Base-by-base conservation (phyloP, 1,139 yeast genomes). In the Zygosaccharomyces sapae region DNA sequence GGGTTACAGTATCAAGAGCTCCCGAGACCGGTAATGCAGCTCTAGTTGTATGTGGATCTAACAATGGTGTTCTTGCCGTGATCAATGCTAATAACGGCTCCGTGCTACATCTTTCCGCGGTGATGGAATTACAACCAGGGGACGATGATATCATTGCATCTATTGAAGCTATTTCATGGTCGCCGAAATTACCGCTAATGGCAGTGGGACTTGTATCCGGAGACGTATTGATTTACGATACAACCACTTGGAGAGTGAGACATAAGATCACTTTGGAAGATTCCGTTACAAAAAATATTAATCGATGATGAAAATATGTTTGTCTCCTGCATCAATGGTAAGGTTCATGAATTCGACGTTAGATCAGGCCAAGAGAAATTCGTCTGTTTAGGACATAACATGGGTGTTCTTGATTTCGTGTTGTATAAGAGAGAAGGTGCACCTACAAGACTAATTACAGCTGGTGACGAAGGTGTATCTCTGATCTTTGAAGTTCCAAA, bases 381-480 rank as follows among this genome's bases (percentile, higher is more conserved):
- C 71, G 83, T 75, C 33, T 95, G 95, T 55, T 80, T 80, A 40
- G 99, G 98, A 18, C 98, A 92, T 67, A 86, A 85, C 66, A 86
- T 87, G 85, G 97, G 97, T 48, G 82, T 92, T 9, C 75, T 92
- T 51, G 97, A 89, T 59, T 89, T 90, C 65, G 80, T 84, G 9
- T 60, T 81, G 40, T 64, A 73, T 33, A 54, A 67, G 27, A 70
- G 69, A 47, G 75, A 72, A 54, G 51, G 47, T 12, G 80, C 80
- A 12, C 90, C 87, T 36, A 75, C 76, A 48, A 81, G 84, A 62
- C 63, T 94, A 43, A 77, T 89, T 36, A 87, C 97, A 24, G 98
- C 97, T 10, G 97, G 97, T 53, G 98, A 92, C 66, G 98, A 92
- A 66, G 96, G 96, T 55, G 97, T 92, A 31, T 81, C 95, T 5